Base-by-base conservation (phyloP, 805 yeast genomes). In the Monosporozyma aquatica region DNA sequence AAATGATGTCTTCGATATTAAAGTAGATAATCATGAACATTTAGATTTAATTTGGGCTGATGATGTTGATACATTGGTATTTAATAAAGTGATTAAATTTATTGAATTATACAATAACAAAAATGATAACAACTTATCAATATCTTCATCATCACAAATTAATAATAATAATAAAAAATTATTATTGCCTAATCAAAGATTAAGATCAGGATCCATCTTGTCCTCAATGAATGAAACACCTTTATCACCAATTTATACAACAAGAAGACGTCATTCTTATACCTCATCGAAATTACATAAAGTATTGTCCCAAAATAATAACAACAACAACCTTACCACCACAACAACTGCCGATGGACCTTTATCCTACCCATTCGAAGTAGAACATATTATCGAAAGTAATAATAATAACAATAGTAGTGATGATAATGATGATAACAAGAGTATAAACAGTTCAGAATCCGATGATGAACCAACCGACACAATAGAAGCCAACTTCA, bases 1-100 rank as follows among this genome's bases (percentile, higher is more conserved):
- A 15, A 58, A 48, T 17, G 65, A 60, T 14, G 74, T 77, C 0
- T 68, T 71, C 11, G 71, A 75, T 3, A 65, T 76, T 11, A 80
- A 83, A 1, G 74, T 87, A 0, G 69, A 66, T 0, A 66, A 66
- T n/a, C 87, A 87, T 60, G 97, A 89, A 62, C 97, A 89, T 62
- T 67, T 89, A 56, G 97, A 90, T 57, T 75, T 90, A 43, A 64
- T 89, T 13, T 89, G 97, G 97, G 95, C 95, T 8, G 62, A 71
- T 8, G 76, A 79, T 41, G 85, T 82, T 1, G 74, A 68, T 22
- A 48, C 56, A 1, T 48, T 62, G 24, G 78, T 76, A 1, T 67
- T 74, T 37, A 57, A 65, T 6, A 66, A 68, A 43, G 67, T 74
- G 6, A 44, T 67, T 3, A 57, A 61, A 40, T 66, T 68, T 40